A percentile compares a stretch with the other conserved stretches of the same genome.
Conservation (phyloP, 441 rosid genomes). For the Kokia cookei region DNA sequence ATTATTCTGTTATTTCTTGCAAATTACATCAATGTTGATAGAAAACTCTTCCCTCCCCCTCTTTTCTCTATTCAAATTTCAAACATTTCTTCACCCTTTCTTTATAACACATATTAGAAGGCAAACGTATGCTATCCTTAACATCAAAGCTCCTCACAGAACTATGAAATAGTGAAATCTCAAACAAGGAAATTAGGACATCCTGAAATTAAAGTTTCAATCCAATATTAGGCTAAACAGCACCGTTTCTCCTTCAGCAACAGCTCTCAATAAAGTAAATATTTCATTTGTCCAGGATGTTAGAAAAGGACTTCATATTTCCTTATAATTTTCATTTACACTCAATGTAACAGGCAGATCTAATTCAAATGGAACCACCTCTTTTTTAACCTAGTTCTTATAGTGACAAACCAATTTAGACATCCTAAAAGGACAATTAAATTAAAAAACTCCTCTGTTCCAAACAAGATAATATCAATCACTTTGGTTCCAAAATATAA, state of each 20-base stretch:
- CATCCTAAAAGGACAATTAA: not conserved
- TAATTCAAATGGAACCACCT: not conserved
- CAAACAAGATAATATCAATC: not conserved
- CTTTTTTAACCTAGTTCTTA: not conserved
- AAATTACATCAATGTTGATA: not conserved
- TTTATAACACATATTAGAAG: not conserved
- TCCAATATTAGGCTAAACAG: not conserved
- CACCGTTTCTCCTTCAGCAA: not conserved
- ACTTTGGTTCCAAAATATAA: not conserved
- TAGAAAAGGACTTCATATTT: not conserved
- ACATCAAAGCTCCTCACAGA: not conserved
- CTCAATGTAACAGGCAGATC: not conserved
- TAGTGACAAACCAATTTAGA: not conserved
- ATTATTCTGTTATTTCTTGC: not conserved
- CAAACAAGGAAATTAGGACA: not conserved
- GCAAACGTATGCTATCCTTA: not conserved
- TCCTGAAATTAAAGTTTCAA: not conserved
- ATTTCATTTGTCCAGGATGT: not conserved
- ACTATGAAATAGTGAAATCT: not conserved
- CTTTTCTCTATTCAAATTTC: not conserved
- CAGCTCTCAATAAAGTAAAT: not conserved
- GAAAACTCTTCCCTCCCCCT: not conserved
- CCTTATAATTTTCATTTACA: not conserved
- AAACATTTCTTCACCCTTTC: not conserved
- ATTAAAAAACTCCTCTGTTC: not conserved